Base-by-base conservation (phyloP, 2,329 filamentous ascomycete genomes). In the Fusarium staphyleae region DNA sequence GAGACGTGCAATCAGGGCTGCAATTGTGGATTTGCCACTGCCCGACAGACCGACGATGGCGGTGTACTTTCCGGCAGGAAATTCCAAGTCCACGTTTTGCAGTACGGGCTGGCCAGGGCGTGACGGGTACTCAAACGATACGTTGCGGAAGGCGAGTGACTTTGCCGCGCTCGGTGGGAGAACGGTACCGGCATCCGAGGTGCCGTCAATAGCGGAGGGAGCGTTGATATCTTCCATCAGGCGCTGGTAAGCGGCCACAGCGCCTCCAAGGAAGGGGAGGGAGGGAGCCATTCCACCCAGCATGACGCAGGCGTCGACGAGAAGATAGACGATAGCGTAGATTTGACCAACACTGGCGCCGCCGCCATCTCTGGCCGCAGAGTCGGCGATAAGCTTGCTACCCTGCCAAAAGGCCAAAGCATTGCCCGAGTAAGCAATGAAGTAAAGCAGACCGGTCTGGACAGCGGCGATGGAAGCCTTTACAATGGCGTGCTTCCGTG, bases 321-420 rank as follows among this genome's bases (percentile, higher is more conserved):
- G 81, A 33, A 87, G 74, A 48, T 87, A 85, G 4, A 87, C 54
- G 4, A 62, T 55, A 24, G 57, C 48, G 14, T 83, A 42, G 15
- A 85, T 75, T 19, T 74, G 68, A 19, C 77, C 77, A 8, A 79
- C 72, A 0, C 74, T 75, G 1, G 73, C 66, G 14, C 70, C 70
- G 37, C 67, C 61, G 2, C 65, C 59, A 16, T 68, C 64, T 3
- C 70, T 70, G 7, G 67, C 69, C 7, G 75, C 71, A 1, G 74
- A 68, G 4, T 75, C 69, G 18, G 73, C 75, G 55, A 79, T 78
- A 41, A 78, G 78, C 28, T 74, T 76, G 57, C 82, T 85, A 33
- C 86, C 87, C 66, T 87, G 81, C 84, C 85, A 89, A 64, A 87
- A 89, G 0, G 86, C 85, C 12, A 89, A 73, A 2, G 83, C 84